Conservation (phyloP, 257 asterid species). For the Przewalskia tangutica region DNA sequence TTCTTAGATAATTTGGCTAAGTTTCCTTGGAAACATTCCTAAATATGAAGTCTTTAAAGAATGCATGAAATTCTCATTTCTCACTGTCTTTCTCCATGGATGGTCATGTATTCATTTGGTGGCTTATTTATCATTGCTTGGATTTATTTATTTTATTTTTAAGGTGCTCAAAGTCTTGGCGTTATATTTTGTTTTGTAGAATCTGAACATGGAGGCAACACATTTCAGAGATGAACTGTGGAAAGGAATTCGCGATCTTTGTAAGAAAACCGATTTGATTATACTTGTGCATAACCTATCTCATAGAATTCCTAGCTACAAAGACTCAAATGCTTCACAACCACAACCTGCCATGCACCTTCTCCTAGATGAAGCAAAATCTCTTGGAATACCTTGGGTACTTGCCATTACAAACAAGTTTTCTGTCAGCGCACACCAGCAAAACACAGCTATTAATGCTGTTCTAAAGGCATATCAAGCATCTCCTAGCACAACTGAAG, state of each 20-base stretch:
- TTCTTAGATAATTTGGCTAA: neutral
- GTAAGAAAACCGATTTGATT: conserved; percentile 77
- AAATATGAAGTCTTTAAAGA: neutral
- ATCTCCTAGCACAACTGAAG: conserved; percentile 57
- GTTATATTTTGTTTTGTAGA: conserved; percentile 37
- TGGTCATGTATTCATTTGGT: neutral
- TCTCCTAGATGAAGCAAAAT: conserved; percentile 83
- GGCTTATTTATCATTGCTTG: neutral
- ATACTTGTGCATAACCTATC: conserved; percentile 95
- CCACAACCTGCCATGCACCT: conserved; percentile 64
- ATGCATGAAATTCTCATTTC: neutral
- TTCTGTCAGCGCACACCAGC: conserved; percentile 96
- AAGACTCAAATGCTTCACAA: conserved; percentile 39
- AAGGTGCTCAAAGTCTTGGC: neutral
- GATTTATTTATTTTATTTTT: neutral
- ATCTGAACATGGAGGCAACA: conserved; percentile 67
- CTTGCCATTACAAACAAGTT: conserved; percentile 90
- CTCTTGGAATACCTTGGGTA: conserved; percentile 90
- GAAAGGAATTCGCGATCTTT: conserved; percentile 91
- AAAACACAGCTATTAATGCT: conserved; percentile 59
- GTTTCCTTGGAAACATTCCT: neutral
- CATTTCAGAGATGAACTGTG: conserved; percentile 89
- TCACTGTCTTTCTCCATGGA: neutral
- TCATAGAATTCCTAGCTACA: conserved; percentile 72
- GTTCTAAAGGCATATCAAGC: conserved; percentile 83